Conservation (phyloP, 2,329 filamentous ascomycete genomes). For the Colletotrichum viniferum region DNA sequence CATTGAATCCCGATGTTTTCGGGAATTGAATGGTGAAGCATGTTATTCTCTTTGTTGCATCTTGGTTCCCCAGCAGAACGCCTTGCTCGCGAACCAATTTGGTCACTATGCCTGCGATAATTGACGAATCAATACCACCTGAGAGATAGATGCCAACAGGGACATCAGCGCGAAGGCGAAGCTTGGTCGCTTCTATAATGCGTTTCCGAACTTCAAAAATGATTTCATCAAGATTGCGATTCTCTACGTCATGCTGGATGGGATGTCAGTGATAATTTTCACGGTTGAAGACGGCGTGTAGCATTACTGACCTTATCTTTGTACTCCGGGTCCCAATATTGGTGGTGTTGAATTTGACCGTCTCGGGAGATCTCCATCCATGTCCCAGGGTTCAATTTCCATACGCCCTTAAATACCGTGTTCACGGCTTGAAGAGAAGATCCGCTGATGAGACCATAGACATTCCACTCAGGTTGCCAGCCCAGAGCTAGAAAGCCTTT, state of each 20-base stretch:
- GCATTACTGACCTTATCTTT: slow-evolving; percentile 48
- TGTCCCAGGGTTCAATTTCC: slow-evolving; percentile 46
- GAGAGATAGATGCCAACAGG: slow-evolving; percentile 61
- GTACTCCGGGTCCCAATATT: slow-evolving; percentile 60
- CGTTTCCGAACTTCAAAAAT: slow-evolving; percentile 51
- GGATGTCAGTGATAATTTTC: background rate
- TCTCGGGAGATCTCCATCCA: slow-evolving; percentile 44
- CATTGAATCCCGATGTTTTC: slow-evolving; percentile 51
- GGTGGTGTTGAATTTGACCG: slow-evolving; percentile 37
- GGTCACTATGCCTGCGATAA: slow-evolving; percentile 59
- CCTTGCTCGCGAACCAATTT: slow-evolving; percentile 52
- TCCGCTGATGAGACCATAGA: slow-evolving; percentile 46
- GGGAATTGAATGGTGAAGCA: slow-evolving; percentile 58
- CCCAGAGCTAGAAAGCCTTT: slow-evolving; percentile 58
- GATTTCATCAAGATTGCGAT: slow-evolving; percentile 53
- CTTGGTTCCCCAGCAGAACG: slow-evolving; percentile 46
- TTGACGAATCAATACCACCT: slow-evolving; percentile 63
- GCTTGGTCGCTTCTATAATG: slow-evolving; percentile 53
- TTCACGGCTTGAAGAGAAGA: slow-evolving; percentile 48
- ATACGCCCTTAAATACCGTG: slow-evolving; percentile 55
- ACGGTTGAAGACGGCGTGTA: background rate
- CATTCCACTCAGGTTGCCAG: slow-evolving; percentile 58
- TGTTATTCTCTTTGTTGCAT: slow-evolving; percentile 27
- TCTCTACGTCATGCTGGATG: slow-evolving; percentile 36
- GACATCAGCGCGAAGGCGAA: slow-evolving; percentile 61